A percentile compares a stretch with the other conserved stretches of the same genome.
Evolutionary conservation across 2,329 filamentous ascomycete genomes (phyloP).

Genomic region (Beauveria asiatica): DNA sequence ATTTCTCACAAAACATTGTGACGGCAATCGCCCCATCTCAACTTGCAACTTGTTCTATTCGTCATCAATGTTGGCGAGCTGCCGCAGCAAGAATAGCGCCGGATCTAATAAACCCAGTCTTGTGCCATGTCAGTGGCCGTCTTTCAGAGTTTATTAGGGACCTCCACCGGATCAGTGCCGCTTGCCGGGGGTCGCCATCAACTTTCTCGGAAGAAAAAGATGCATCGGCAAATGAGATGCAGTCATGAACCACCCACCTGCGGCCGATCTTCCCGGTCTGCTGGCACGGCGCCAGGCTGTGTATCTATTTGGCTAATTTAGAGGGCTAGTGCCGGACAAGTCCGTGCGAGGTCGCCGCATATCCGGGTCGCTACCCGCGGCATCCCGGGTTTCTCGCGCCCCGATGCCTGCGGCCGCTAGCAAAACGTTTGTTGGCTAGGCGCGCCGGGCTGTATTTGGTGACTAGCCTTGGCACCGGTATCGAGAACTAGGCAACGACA

Average conservation of each 20-base stretch:
- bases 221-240: not conserved
- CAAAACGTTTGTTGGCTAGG: not conserved
- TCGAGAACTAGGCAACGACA: not conserved
- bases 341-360: not conserved
- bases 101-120: not conserved
- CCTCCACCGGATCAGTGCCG: too few species aligned
- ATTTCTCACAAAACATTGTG: too few species aligned
- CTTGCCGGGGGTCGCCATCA: not conserved
- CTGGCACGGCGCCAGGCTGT: not conserved
- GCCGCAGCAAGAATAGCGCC: not conserved
- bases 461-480: not conserved
- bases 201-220: not conserved
- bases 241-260: not conserved
- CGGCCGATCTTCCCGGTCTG: not conserved
- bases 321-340: not conserved
- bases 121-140: not conserved
- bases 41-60: not conserved
- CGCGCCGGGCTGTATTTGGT: not conserved
- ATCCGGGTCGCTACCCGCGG: not conserved
- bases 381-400: not conserved
- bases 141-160: not conserved
- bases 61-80: not conserved
- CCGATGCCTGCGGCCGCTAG: not conserved
- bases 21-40: not conserved
- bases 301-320: too few species aligned